phyloP scores from a whole-genome alignment of 2,329 filamentous ascomycete genomes.

The Clonostachys rhizophaga region DNA sequence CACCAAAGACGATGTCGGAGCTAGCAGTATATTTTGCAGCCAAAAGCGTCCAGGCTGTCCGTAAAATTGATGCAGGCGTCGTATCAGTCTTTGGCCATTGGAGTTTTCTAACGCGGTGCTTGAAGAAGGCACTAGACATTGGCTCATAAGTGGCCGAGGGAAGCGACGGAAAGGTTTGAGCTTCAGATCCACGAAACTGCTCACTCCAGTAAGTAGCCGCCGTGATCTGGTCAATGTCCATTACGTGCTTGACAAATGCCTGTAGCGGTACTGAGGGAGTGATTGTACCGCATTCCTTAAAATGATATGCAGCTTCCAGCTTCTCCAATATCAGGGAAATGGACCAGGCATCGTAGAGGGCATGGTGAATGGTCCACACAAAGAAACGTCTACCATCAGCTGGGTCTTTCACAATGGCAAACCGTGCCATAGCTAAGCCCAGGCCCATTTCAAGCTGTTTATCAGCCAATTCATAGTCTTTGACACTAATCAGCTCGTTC shows the following conservation, averaged over 20 bases:
- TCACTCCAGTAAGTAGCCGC: neutral
- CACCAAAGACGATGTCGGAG: slow-evolving; percentile 4
- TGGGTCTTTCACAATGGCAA: slow-evolving; percentile 4
- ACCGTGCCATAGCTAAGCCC: slow-evolving; percentile 9
- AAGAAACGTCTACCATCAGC: slow-evolving; percentile 4
- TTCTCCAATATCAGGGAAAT: neutral
- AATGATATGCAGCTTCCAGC: neutral
- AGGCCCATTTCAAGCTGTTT: slow-evolving; percentile 15
- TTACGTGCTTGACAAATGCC: slow-evolving; percentile 30
- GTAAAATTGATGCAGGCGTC: neutral
- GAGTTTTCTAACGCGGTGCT: neutral
- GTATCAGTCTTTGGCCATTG: neutral
- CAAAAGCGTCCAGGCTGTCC: neutral
- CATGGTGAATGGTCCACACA: slow-evolving; percentile 12
- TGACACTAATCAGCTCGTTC: slow-evolving; percentile 10
- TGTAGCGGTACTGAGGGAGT: slow-evolving; percentile 20
- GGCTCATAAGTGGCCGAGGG: slow-evolving; percentile 1
- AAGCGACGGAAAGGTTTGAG: neutral
- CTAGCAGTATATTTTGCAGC: neutral
- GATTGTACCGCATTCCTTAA: neutral
- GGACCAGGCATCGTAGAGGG: slow-evolving; percentile 11
- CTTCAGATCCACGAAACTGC: neutral
- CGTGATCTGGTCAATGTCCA: neutral
- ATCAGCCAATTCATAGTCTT: slow-evolving; percentile 21
- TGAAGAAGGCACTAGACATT: neutral